Percentiles rank a stretch among this genome's conserved stretches.
phyloP scores from a whole-genome alignment of 2,329 filamentous ascomycete species.

The Botrytis porri region DNA sequence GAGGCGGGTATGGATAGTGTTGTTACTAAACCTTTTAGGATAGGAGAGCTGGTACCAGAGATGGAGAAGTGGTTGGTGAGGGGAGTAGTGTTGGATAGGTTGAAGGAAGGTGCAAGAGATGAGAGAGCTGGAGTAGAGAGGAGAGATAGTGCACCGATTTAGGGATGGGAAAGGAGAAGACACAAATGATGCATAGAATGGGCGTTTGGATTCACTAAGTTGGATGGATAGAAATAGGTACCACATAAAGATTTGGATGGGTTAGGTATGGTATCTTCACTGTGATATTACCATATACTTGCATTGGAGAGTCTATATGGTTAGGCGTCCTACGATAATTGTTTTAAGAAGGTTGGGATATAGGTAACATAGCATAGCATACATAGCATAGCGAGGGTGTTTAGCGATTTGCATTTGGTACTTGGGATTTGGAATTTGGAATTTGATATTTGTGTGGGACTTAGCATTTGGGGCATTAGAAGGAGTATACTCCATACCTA shows the following conservation, averaged over 20 bases:
- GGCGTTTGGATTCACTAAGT: neutral
- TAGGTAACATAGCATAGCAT: neutral
- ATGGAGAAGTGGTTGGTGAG: conserved; percentile 43
- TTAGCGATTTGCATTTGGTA: neutral
- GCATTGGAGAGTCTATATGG: neutral
- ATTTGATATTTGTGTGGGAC: neutral
- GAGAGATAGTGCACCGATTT: conserved; percentile 12
- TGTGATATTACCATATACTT: neutral
- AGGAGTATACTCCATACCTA: too few relatives aligned
- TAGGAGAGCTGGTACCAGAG: conserved; percentile 58
- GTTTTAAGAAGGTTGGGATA: neutral
- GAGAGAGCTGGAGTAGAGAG: conserved; percentile 5
- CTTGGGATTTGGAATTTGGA: neutral
- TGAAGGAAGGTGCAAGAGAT: neutral
- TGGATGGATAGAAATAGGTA: neutral
- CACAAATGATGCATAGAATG: neutral
- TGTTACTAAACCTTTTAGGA: conserved; percentile 69
- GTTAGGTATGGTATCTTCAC: neutral
- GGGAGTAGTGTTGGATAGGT: neutral
- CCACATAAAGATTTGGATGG: neutral
- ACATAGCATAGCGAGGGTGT: neutral
- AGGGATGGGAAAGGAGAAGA: neutral
- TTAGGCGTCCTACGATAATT: neutral
- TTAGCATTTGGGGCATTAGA: neutral
- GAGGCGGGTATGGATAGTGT: conserved; percentile 52